Evolutionary conservation across 495 filamentous ascomycete genomes (phyloP), one percentile per base, ranked within the genome.

Genomic region (Baudoinia panamericana): DNA sequence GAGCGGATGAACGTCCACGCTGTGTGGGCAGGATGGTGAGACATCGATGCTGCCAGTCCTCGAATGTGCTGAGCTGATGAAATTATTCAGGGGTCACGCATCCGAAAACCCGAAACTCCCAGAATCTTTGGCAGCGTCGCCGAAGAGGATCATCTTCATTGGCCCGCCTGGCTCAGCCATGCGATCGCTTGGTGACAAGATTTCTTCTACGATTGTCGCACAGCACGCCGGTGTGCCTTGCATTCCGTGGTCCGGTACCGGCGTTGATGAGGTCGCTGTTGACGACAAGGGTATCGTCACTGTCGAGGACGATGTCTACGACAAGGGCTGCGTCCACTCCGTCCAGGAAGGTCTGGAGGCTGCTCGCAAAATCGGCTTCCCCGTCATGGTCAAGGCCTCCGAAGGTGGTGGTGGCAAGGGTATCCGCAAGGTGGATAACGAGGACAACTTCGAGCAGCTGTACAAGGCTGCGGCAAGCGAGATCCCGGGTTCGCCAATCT

Each of bases 331-430:
- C 61, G 92, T 88, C 28, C 72, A 71, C 57, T 82, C 79, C 9
- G 82, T 83, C 46, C 65, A 93, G 60, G 88, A 99, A 58, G 90
- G 85, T 63, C 71, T 99, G 28, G 66, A 69, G 52, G 85, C 83
- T 60, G 90, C 90, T 30, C 72, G 67, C 54, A 72, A 85, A 57
- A 99, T 99, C 56, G 90, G 90, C 33, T 96, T 96, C 65, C 90
- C 90, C 9, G 82, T 99, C 62, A 99, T 99, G 90, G 80, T 99
- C 55, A 99, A 99, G 68, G 90, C 90, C 15, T 96, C 90, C n/a
- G 90, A 99, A 69, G 90, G 90, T 68, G 90, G 90, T 65, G 90
- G 90, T 65, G 90, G 90, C 57, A 99, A 99, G 71, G 90, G 90
- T 74, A 99, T 99, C 58, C 82, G 90, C 53, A 96, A 95, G 66